Evolutionary conservation across 139 green algal genomes (phyloP).

Genomic region (Mychonastes homosphaera): DNA sequence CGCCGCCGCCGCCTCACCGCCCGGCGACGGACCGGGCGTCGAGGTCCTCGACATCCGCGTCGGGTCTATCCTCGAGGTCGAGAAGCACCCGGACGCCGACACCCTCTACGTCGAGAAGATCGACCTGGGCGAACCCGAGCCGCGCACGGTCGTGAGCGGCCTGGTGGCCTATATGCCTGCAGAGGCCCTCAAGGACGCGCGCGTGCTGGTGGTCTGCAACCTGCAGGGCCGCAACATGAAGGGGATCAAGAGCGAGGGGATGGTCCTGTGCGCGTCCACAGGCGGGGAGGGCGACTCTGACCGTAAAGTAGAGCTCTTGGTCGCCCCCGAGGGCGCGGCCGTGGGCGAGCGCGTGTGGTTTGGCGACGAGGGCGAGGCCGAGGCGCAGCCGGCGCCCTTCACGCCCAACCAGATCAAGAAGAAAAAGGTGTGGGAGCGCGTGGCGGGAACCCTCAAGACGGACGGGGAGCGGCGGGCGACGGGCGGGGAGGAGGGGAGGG

Average conservation of each 20-base stretch:
- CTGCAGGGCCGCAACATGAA: conserved; percentile 70
- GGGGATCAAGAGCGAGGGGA: conserved; percentile 57
- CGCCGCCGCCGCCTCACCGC: too few relatives aligned
- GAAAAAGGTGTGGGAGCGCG: conserved; percentile 76
- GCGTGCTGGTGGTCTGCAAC: conserved; percentile 79
- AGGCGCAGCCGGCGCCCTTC: conserved; percentile 34
- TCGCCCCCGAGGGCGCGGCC: conserved; percentile 42
- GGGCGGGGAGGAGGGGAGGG: conserved; percentile 36
- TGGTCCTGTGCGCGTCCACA: conserved; percentile 72
- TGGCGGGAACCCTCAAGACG: conserved; percentile 58
- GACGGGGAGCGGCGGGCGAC: conserved; percentile 11
- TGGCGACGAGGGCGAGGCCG: conserved; percentile 32
- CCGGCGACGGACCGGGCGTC: too few relatives aligned
- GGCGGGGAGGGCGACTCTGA: conserved; percentile 36
- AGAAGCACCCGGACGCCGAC: conserved; percentile 56
- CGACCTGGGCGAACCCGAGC: conserved; percentile 71
- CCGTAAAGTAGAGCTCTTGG: conserved; percentile 56
- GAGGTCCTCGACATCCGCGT: too few relatives aligned
- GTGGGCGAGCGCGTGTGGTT: conserved; percentile 68
- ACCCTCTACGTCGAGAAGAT: conserved; percentile 40
- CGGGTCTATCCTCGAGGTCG: conserved; percentile 27
- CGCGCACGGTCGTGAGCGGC: conserved; percentile 66
- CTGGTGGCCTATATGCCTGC: conserved; percentile 54
- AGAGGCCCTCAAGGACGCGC: not conserved
- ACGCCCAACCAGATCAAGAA: conserved; percentile 58